A percentile compares a stretch with the other conserved stretches of the same genome.
Evolutionary conservation across 768 basidiomycete species (phyloP).

Genomic region (Cyathus striatus): DNA sequence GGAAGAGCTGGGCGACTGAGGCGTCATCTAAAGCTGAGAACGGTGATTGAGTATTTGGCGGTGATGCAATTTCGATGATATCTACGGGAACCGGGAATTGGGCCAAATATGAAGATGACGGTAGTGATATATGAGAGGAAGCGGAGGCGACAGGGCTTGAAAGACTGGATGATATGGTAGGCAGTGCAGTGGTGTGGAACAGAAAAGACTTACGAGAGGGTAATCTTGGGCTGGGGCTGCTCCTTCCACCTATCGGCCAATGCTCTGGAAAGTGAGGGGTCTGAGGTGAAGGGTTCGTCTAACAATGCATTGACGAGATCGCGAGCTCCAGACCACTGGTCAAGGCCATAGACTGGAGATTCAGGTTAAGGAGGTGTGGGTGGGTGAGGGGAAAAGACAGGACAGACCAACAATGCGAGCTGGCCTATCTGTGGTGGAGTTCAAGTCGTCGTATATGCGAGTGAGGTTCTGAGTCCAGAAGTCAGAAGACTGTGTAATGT

Average conservation of each 20-base stretch:
- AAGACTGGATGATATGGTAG: slow-evolving; percentile 4
- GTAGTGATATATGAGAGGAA: slow-evolving; percentile 20
- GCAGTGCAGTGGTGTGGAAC: neutral
- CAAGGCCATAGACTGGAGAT: slow-evolving; percentile 51
- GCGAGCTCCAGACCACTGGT: slow-evolving; percentile 45
- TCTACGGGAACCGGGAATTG: slow-evolving; percentile 49
- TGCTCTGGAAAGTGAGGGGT: slow-evolving; percentile 31
- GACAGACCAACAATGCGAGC: slow-evolving; percentile 47
- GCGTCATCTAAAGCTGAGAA: slow-evolving; percentile 5
- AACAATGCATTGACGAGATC: slow-evolving; percentile 68
- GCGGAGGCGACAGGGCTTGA: slow-evolving; percentile 13
- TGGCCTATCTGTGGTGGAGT: slow-evolving; percentile 21
- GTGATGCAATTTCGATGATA: slow-evolving; percentile 34
- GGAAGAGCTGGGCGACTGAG: slow-evolving; percentile 20
- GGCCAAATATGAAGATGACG: slow-evolving; percentile 46
- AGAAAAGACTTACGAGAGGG: slow-evolving; percentile 28
- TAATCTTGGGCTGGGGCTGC: slow-evolving; percentile 18
- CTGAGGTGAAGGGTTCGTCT: slow-evolving; percentile 64
- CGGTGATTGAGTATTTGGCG: slow-evolving; percentile 10
- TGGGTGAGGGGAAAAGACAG: slow-evolving; percentile 2
- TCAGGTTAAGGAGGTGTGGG: neutral
- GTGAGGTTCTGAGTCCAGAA: slow-evolving; percentile 45
- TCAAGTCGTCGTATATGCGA: slow-evolving; percentile 27
- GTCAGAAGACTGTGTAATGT: slow-evolving; percentile 22
- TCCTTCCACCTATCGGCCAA: slow-evolving; percentile 48